A percentile compares a stretch with the other conserved stretches of the same genome.
These are phyloP conservation scores for Hygrophorus russula DNA, from an alignment of 768 basidiomycete genomes.

Conservation along the genomic window DNA sequence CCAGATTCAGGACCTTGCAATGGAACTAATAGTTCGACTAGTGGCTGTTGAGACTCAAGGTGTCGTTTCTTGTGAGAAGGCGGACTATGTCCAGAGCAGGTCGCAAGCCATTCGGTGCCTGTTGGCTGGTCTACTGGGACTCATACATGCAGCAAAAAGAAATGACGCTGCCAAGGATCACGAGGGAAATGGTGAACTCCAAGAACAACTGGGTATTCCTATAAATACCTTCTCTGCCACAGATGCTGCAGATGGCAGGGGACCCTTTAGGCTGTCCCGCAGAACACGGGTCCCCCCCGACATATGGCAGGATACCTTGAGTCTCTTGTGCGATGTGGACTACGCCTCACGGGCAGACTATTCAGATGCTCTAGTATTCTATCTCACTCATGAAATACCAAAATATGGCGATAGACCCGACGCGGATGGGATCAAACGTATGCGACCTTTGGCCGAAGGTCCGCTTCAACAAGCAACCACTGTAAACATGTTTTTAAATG, in stretches of 20 bases:
- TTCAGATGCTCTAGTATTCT: constrained; percentile 59
- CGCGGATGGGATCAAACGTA: constrained; percentile 33
- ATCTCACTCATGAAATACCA: constrained; percentile 66
- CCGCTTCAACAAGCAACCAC: constrained; percentile 34
- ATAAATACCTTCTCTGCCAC: constrained; percentile 14
- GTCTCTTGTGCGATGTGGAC: constrained; percentile 71
- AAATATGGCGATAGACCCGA: constrained; percentile 42
- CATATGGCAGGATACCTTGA: constrained; percentile 85
- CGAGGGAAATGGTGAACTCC: constrained; percentile 4
- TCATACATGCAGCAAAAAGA: constrained; percentile 53
- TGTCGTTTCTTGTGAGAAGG: constrained; percentile 26
- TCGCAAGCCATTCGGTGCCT: constrained; percentile 61
- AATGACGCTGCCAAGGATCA: constrained; percentile 20
- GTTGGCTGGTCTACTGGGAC: constrained; percentile 56
- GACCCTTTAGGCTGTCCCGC: constrained; percentile 29
- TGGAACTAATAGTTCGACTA: constrained; percentile 37
- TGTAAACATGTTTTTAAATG: constrained; percentile 34
- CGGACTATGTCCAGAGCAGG: constrained; percentile 26
- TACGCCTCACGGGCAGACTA: constrained; percentile 75
- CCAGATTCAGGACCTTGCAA: constrained; percentile 86
- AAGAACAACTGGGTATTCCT: constrained; percentile 9
- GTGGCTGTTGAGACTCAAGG: constrained; percentile 60
- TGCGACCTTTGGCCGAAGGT: constrained; percentile 36
- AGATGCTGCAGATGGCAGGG: constrained; percentile 16
- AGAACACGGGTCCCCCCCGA: constrained; percentile 67